Evolutionary conservation across 768 basidiomycete genomes (phyloP).

Genomic region (Termitomyces heimii): DNA sequence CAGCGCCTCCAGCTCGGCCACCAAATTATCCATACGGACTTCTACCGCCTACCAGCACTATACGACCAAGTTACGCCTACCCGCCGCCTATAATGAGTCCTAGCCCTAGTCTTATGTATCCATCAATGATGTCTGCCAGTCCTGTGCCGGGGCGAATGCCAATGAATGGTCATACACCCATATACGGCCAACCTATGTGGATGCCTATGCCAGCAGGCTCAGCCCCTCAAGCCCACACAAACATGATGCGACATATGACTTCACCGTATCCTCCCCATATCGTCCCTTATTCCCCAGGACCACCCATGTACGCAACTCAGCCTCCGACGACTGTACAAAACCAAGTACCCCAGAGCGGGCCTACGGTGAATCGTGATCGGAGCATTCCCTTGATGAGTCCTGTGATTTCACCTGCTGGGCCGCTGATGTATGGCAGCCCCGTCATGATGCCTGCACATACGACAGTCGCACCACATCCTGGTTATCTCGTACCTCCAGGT

Average conservation of each 20-base stretch:
- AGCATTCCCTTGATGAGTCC: conserved; percentile 65
- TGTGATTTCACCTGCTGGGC: conserved; percentile 54
- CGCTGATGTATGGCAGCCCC: conserved; percentile 66
- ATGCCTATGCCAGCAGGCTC: conserved; percentile 45
- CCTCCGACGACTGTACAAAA: conserved; percentile 37
- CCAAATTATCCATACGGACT: conserved; percentile 33
- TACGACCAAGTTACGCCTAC: conserved; percentile 59
- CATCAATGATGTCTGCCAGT: conserved; percentile 51
- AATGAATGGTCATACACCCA: conserved; percentile 54
- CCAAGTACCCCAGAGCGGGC: conserved; percentile 31
- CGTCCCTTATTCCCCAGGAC: conserved; percentile 56
- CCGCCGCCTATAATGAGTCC: conserved; percentile 70
- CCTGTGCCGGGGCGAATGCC: conserved; percentile 59
- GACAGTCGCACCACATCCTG: conserved; percentile 31
- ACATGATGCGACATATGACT: conserved; percentile 49
- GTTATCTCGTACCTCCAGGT: conserved; percentile 42
- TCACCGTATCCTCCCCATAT: conserved; percentile 64
- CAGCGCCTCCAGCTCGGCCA: conserved; percentile 44
- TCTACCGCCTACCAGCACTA: conserved; percentile 38
- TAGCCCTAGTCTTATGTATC: conserved; percentile 61
- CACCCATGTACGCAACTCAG: conserved; percentile 44
- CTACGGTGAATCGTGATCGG: conserved; percentile 38
- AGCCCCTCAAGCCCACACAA: conserved; percentile 38
- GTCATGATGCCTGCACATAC: conserved; percentile 61
- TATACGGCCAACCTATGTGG: conserved; percentile 65